Conservation (phyloP, 768 basidiomycete genomes). For the Pleurotus tuoliensis region DNA sequence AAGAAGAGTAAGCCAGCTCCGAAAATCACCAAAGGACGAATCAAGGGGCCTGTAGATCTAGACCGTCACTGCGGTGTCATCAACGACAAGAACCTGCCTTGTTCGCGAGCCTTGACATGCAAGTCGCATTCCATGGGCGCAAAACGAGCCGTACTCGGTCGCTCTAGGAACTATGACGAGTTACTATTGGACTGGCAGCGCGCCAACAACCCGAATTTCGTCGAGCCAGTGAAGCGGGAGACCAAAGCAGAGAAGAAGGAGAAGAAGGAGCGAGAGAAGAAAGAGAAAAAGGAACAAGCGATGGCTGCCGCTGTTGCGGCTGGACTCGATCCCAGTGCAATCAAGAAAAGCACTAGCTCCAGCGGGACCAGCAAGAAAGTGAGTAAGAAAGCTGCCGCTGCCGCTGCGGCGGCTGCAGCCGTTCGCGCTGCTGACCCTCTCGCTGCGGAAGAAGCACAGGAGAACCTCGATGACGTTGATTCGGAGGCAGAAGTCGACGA, state of each 20-base stretch:
- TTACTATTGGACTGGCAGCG: slow-evolving; percentile 91
- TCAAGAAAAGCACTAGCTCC: slow-evolving; percentile 37
- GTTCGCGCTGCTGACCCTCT: slow-evolving; percentile 44
- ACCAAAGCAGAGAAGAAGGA: slow-evolving; percentile 87
- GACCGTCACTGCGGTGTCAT: slow-evolving; percentile 96
- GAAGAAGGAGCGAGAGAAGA: slow-evolving; percentile 74
- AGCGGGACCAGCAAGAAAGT: slow-evolving; percentile 48
- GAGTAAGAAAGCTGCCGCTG: slow-evolving; percentile 50
- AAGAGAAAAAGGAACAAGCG: slow-evolving; percentile 75
- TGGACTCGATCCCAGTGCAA: slow-evolving; percentile 47
- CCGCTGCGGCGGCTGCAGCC: slow-evolving; percentile 46
- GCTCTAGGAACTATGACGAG: slow-evolving; percentile 80
- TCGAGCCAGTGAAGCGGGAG: slow-evolving; percentile 83
- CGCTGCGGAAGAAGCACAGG: slow-evolving; percentile 52
- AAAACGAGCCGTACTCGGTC: slow-evolving; percentile 87
- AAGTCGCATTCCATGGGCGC: slow-evolving; percentile 98
- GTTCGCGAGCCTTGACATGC: slow-evolving; percentile 93
- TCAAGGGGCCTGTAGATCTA: slow-evolving; percentile 84
- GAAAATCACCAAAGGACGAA: slow-evolving; percentile 74
- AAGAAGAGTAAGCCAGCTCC: slow-evolving; percentile 71
- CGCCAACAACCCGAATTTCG: slow-evolving; percentile 81
- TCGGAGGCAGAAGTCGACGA: slow-evolving; percentile 84
- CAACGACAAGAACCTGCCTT: slow-evolving; percentile 90
- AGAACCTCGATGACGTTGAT: slow-evolving; percentile 77
- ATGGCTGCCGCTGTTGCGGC: slow-evolving; percentile 65